Evolutionary conservation across 1,284 basidiomycete genomes (phyloP).

Genomic region (Leccinum fallax): DNA sequence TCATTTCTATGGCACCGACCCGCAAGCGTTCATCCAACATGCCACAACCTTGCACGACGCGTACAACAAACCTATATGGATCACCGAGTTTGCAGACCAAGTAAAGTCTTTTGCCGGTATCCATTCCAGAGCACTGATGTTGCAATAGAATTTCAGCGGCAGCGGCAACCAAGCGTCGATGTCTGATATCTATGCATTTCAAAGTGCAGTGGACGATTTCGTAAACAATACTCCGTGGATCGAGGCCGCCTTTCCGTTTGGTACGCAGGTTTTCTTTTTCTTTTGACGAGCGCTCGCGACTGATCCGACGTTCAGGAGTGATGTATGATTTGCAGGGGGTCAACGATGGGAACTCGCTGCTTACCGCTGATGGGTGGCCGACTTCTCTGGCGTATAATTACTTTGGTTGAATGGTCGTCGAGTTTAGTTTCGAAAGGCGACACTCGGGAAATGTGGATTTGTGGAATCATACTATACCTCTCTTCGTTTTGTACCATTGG

Average conservation of each 20-base stretch:
- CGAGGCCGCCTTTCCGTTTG: constrained; percentile 68
- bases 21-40: constrained; percentile 53
- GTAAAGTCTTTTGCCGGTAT: constrained; percentile 31
- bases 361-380: constrained; percentile 44
- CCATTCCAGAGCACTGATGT: not conserved
- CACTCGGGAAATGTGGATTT: not conserved
- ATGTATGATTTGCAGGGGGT: constrained; percentile 73
- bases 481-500: constrained; percentile 10
- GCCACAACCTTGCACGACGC: constrained; percentile 53
- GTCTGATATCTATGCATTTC: constrained; percentile 58
- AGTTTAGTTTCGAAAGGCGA: not conserved
- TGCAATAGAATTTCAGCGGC: constrained; percentile 56
- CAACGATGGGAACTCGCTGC: constrained; percentile 62
- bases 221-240: constrained; percentile 61
- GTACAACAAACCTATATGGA: constrained; percentile 56
- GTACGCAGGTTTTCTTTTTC: constrained; percentile 32
- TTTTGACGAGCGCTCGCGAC: constrained; percentile 2
- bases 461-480: not conserved
- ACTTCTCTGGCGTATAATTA: constrained; percentile 52
- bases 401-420: constrained; percentile 25
- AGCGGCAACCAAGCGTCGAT: constrained; percentile 50
- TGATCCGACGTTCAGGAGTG: constrained; percentile 45
- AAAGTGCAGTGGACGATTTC: constrained; percentile 54
- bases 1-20: constrained; percentile 66
- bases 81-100: constrained; percentile 74